Base-by-base conservation (phyloP, 495 filamentous ascomycete species). In the Mycothermus thermophilus region DNA sequence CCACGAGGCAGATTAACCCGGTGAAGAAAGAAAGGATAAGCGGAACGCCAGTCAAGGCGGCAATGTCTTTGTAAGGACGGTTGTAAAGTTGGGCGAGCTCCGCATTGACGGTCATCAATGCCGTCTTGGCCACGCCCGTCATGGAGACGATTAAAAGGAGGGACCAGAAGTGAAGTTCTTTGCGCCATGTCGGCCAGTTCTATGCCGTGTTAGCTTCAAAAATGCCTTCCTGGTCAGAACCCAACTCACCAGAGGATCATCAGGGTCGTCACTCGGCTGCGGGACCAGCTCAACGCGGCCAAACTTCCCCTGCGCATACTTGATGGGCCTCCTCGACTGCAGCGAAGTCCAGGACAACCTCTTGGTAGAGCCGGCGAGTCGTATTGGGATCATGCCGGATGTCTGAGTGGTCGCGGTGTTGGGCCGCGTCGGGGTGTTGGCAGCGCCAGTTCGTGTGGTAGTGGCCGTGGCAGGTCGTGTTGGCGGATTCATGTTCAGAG, bases 151-250 rank as follows among this genome's bases (percentile, higher is more conserved):
- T 52, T 29, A 62, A 44, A 9, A 69, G 39, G 6, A 72, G 39
- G 2, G 64, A 52, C 15, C 34, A 40, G 13, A 61, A 58, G 35
- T 65, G 62, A 1, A 64, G 35, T 37, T 70, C 60, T 37, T 67
- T 70, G 29, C 59, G 61, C 63, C 60, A 66, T 13, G 33, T 30
- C 6, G 59, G 54, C 67, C 65, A 72, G 48, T 69, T 72, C 52
- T 69, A 34, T 10, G 11, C 27, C 20, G 20, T 10, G 27, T 43
- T 14, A 27, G 34, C 15, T 38, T 23, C 13, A 9, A 16, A 15
- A n/a, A 9, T 6, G 8, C 15, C 1, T 13, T 3, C 4, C 9
- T 26, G 14, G 12, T 14, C 2, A 5, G 13, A 1, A 15, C 3
- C 19, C 5, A 21, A 41, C 57, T 30, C 57, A 66, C 64, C 39